Base-by-base conservation (phyloP, 2,329 filamentous ascomycete genomes). In the Alternaria sp. region DNA sequence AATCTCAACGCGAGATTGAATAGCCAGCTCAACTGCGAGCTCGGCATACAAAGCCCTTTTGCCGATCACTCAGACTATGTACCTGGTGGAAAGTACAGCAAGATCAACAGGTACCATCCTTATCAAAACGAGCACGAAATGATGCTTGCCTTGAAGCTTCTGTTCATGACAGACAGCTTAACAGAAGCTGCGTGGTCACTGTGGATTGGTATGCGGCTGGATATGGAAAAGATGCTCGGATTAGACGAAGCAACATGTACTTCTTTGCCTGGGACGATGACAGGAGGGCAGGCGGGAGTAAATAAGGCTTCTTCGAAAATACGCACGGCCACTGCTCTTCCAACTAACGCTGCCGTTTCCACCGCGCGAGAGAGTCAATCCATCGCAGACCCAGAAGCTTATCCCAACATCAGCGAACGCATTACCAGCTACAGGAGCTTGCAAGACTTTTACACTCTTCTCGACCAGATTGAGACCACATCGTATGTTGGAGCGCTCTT, bases 111-210 rank as follows among this genome's bases (percentile, higher is more conserved):
- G 33, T 69, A 60, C 50, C 46, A 72, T 59, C 72, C 72, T 17
- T 75, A 72, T 45, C 51, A 61, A 29, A 70, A 67, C 29, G 65
- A 70, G 55, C 60, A 65, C 42, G 73, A 74, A 51, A 69, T 69
- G 67, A 61, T 50, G 44, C 55, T 67, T 31, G 67, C 66, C 5
- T 39, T 73, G 24, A 62, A 59, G 29, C 54, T 72, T 23, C 58
- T 73, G 13, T 65, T 54, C 17, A 57, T 53, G 17, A 58, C 62
- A 0, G 69, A 66, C 8, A 50, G 62, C 11, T 50, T 72, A 3
- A 67, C 61, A 8, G 61, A 72, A 44, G 39, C 24, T 5, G 59
- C 55, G 4, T 74, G 62, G 60, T 41, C 56, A 14, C 31, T 71
- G 33, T 75, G 70, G 72, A 58, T 63, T n/a, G 51, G 49, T 9